A percentile compares a stretch with the other conserved stretches of the same genome.
Evolutionary conservation across 192 early-diverging fungal species (phyloP).

Genomic region (Phlyctochytrium arcticum): DNA sequence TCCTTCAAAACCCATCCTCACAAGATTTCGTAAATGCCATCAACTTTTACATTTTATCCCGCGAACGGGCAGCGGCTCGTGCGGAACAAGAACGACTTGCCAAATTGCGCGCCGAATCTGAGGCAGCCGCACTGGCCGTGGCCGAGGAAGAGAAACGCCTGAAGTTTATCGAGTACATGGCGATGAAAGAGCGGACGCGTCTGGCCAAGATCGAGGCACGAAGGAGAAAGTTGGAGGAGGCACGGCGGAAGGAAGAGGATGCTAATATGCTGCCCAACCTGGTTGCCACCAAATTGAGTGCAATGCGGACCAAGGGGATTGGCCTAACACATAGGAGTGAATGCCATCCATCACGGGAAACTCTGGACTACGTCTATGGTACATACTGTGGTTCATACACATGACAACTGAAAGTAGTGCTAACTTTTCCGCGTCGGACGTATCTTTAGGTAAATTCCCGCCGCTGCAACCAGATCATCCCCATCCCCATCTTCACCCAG

Average conservation of each 20-base stretch:
- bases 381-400: neutral
- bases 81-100: conserved; percentile 35
- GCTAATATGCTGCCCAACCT: neutral
- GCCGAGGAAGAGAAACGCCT: conserved; percentile 30
- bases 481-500: conserved; percentile 2
- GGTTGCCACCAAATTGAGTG: conserved; percentile 1
- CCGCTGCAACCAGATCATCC: neutral
- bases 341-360: conserved; percentile 48
- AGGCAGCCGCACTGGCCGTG: conserved; percentile 24
- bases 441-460: conserved; percentile 12
- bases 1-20: conserved; percentile 38
- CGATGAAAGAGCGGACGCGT: conserved; percentile 31
- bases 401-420: neutral
- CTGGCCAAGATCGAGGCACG: conserved; percentile 15
- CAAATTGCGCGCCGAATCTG: conserved; percentile 18
- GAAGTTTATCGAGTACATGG: conserved; percentile 20
- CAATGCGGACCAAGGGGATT: conserved; percentile 27
- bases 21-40: conserved; percentile 36
- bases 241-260: conserved; percentile 9
- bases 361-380: conserved; percentile 36
- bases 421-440: neutral
- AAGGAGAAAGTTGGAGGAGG: conserved; percentile 16
- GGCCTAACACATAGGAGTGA: conserved; percentile 43
- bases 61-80: conserved; percentile 12
- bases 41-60: conserved; percentile 34